Conservation (phyloP, 179 eudicot species). For the Spergularia azorica region DNA sequence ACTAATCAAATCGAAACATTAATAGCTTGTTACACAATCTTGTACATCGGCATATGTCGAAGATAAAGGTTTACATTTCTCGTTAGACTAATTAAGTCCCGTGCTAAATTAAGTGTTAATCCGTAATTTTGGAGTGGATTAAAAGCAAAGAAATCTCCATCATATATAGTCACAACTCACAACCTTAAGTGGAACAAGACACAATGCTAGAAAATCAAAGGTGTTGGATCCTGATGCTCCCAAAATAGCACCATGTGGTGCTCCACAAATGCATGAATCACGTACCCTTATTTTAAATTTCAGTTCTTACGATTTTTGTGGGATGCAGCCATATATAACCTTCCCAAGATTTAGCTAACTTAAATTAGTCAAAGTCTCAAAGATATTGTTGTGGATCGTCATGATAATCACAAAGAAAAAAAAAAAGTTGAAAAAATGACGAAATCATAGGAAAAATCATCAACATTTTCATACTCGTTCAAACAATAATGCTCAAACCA, state of each 20-base stretch:
- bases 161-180: not conserved
- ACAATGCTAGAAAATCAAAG: conserved; percentile 22
- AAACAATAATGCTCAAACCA: not conserved
- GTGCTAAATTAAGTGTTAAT: too few species aligned
- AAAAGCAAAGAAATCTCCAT: conserved; percentile 16
- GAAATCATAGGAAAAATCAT: not conserved
- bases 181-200: conserved; percentile 17
- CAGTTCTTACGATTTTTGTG: not conserved
- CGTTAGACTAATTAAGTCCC: too few species aligned
- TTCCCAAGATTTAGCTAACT: conserved; percentile 25
- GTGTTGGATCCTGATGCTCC: conserved; percentile 39
- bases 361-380: conserved; percentile 34
- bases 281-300: not conserved
- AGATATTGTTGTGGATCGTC: conserved; percentile 25
- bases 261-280: conserved; percentile 31
- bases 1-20: too few species aligned
- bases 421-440: not conserved
- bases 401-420: not conserved
- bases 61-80: too few species aligned
- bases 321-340: conserved; percentile 18
- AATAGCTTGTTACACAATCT: too few species aligned
- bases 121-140: not conserved
- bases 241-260: conserved; percentile 37
- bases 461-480: conserved; percentile 13
- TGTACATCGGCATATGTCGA: too few species aligned